Evolutionary conservation across 225 moss, liverwort and hornwort genomes (phyloP), one percentile per base, ranked within the genome.

Genomic region (Polytrichum formosum): DNA sequence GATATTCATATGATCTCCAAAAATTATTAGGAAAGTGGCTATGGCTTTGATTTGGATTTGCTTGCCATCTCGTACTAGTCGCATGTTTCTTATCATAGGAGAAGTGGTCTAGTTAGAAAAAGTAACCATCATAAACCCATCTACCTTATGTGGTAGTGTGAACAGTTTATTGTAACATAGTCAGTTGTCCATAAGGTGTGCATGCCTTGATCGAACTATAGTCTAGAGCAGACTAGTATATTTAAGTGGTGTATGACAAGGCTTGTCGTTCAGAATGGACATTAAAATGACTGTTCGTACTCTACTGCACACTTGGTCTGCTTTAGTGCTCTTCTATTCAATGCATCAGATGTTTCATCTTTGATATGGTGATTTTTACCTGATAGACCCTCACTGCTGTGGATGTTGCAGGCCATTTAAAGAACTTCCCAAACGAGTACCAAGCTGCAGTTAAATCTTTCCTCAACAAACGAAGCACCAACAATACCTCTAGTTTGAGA

Each of bases 391-490:
- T 56, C 16, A 35, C 7, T 64, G 54, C 69, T 28, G 46, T 16
- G 46, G 46, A 13, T 46, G 46, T 46, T 46, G 13, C 80, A 95
- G 95, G 80, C 64, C 96, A 97, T 84, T 69, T 91, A 5, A 82
- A 77, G 70, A 78, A 73, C 56, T 89, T 86, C 68, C 84, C 85
- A 2, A 73, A 78, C 1, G 91, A 88, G 58, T 97, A 97, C 75
- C 75, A 56, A 20, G 59, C 64, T 22, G 86, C 92, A 55, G 86
- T 97, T 31, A 71, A 73, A 66, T 54, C 72, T n/a, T 94, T 92
- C 58, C 81, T 97, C 7, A 55, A 86, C 26, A 66, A 73, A 63
- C 62, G 5, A 63, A 63, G 4, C 2, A 4, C 23, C 21, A 59
- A 59, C 5, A n/a, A 63, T 63, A 16, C 62, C 62, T 63, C 8